A percentile compares a stretch with the other conserved stretches of the same genome.
Conservation (phyloP, 176 grass and related monocot species). For the Tillandsia fasciculata region DNA sequence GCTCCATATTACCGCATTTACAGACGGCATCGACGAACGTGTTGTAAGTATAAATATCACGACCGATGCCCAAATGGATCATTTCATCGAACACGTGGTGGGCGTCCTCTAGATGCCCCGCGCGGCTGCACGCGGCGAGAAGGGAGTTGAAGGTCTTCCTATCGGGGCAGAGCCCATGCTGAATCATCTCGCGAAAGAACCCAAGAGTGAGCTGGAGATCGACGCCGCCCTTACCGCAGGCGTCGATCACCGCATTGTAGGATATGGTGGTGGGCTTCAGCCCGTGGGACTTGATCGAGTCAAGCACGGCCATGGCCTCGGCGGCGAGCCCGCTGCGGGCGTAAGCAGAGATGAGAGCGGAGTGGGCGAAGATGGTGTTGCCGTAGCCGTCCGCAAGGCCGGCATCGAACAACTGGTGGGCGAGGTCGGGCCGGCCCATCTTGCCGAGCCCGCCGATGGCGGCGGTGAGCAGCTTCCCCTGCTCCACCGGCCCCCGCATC, state of each 20-base stretch:
- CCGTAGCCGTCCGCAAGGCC: constrained; percentile 51
- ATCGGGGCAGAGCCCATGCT: constrained; percentile 66
- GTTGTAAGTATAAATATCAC: constrained; percentile 98
- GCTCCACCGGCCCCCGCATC: constrained; percentile 37
- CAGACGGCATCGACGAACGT: constrained; percentile 95
- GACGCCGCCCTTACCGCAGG: constrained; percentile 78
- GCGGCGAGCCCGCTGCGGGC: constrained; percentile 65
- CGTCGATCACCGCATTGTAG: constrained; percentile 90
- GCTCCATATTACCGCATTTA: constrained; percentile 92
- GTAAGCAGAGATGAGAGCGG: constrained; percentile 81
- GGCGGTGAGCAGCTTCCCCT: constrained; percentile 72
- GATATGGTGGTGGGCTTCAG: constrained; percentile 73
- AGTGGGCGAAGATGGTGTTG: constrained; percentile 81
- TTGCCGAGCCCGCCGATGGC: constrained; percentile 68
- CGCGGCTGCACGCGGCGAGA: constrained; percentile 78
- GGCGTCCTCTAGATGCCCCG: constrained; percentile 77
- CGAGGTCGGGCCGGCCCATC: constrained; percentile 63
- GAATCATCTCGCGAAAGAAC: constrained; percentile 88
- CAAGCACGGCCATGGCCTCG: constrained; percentile 66
- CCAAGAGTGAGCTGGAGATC: constrained; percentile 64
- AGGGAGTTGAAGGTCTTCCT: constrained; percentile 96
- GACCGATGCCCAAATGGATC: constrained; percentile 75
- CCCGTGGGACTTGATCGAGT: constrained; percentile 52
- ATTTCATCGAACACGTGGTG: constrained; percentile 84
- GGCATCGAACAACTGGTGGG: constrained; percentile 58